phyloP scores from a whole-genome alignment of 768 basidiomycete genomes.

The Rhizopogon salebrosus region DNA sequence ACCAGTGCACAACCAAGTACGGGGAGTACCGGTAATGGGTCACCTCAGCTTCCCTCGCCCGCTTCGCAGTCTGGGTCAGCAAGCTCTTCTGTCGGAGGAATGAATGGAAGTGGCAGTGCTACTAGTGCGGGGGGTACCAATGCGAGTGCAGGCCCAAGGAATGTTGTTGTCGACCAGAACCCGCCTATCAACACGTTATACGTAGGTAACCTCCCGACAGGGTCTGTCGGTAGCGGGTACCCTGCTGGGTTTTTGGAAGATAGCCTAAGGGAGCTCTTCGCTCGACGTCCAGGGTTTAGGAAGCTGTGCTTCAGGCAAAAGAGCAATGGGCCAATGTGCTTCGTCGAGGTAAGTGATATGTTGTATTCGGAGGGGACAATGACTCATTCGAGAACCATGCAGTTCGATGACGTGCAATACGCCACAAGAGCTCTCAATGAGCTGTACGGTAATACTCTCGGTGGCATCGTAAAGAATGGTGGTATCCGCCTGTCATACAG shows the following conservation, averaged over 20 bases:
- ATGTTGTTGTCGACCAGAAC: constrained; percentile 73
- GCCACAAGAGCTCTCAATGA: constrained; percentile 88
- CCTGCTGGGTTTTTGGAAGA: constrained; percentile 85
- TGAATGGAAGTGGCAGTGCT: constrained; percentile 22
- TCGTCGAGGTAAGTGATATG: constrained; percentile 73
- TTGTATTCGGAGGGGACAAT: neutral
- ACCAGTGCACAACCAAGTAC: constrained; percentile 34
- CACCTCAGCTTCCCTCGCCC: constrained; percentile 76
- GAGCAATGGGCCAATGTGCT: constrained; percentile 98
- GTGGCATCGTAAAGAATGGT: constrained; percentile 88
- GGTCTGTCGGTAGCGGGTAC: constrained; percentile 63
- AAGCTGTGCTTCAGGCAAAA: constrained; percentile 95
- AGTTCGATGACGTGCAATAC: constrained; percentile 87
- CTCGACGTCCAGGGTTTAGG: constrained; percentile 75
- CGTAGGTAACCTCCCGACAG: constrained; percentile 93
- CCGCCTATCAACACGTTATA: constrained; percentile 99
- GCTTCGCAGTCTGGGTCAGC: constrained; percentile 57
- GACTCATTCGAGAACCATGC: neutral
- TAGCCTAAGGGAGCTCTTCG: constrained; percentile 77
- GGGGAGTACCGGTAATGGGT: constrained; percentile 44
- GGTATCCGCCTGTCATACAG: constrained; percentile 97
- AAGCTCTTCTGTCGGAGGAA: constrained; percentile 24
- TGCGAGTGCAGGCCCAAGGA: constrained; percentile 26
- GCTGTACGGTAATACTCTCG: constrained; percentile 86
- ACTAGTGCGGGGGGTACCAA: constrained; percentile 24